Evolutionary conservation across 2,329 filamentous ascomycete species (phyloP).

Genomic region (Ophiocordyceps polyrhachis-furcata): DNA sequence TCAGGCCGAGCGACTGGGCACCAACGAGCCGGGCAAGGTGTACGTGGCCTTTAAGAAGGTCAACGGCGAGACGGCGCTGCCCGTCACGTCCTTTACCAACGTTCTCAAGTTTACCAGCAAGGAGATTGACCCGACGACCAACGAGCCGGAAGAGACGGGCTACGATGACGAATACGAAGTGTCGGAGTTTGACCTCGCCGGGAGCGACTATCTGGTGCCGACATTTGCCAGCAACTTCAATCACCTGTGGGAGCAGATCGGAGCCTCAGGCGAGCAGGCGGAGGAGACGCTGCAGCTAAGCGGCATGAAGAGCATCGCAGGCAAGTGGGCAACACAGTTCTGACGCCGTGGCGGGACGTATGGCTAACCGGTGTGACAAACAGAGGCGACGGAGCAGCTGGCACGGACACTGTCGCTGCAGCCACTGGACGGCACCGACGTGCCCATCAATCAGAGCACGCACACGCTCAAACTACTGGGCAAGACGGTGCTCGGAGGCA

Average conservation of each 20-base stretch:
- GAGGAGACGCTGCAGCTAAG: conserved; percentile 80
- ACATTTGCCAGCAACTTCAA: conserved; percentile 90
- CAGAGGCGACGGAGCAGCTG: conserved; percentile 85
- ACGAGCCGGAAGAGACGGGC: conserved; percentile 74
- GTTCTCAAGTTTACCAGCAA: conserved; percentile 93
- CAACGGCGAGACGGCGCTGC: conserved; percentile 56
- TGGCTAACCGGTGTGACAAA: background rate
- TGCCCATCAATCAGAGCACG: conserved; percentile 71
- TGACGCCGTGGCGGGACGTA: background rate
- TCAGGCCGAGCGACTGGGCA: conserved; percentile 61
- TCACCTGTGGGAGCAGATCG: conserved; percentile 87
- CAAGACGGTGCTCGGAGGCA: conserved; percentile 81
- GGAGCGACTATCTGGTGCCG: conserved; percentile 85
- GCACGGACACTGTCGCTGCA: conserved; percentile 76
- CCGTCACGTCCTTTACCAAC: conserved; percentile 72
- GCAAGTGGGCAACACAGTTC: conserved; percentile 30
- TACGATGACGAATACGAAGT: conserved; percentile 98
- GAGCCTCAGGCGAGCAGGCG: conserved; percentile 72
- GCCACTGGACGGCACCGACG: conserved; percentile 83
- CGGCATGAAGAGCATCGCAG: conserved; percentile 78
- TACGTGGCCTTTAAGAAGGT: conserved; percentile 89
- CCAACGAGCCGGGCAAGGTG: conserved; percentile 78
- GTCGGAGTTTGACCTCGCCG: conserved; percentile 75
- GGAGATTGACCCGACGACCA: conserved; percentile 90
- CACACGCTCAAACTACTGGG: conserved; percentile 92